Evolutionary conservation across 345 rosid genomes (phyloP).

Genomic region (Aquilaria sinensis): DNA sequence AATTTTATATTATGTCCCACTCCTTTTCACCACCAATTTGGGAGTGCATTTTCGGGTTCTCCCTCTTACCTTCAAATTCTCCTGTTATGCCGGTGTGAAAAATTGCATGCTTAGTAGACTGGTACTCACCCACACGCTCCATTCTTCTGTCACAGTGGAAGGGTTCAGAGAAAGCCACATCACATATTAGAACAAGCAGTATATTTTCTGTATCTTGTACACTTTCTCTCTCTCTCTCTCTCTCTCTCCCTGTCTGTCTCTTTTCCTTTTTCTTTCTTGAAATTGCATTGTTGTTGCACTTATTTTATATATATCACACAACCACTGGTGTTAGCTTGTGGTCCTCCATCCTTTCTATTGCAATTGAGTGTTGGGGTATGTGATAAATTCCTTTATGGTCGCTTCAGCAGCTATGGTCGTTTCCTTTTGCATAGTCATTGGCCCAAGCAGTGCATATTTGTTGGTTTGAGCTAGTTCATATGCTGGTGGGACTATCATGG

Average conservation of each 20-base stretch:
- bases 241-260: constrained; percentile 4
- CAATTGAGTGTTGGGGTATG: neutral
- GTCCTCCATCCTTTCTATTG: constrained; percentile 2
- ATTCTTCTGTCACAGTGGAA: constrained; percentile 8
- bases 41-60: neutral
- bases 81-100: neutral
- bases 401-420: neutral
- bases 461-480: too few relatives aligned
- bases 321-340: neutral
- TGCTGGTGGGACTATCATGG: too few relatives aligned
- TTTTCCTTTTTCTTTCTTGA: neutral
- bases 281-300: neutral
- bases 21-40: too few relatives aligned
- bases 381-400: neutral
- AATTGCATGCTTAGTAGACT: constrained; percentile 15
- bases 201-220: too few relatives aligned
- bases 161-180: constrained; percentile 16
- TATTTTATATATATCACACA: neutral
- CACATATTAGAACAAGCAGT: neutral
- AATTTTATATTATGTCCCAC: neutral
- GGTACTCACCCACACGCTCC: constrained; percentile 21
- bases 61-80: neutral
- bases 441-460: too few relatives aligned
- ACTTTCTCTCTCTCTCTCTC: too few relatives aligned
- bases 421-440: neutral